Evolutionary conservation across 2,329 filamentous ascomycete species (phyloP).

Genomic region (Fusarium sp.): DNA sequence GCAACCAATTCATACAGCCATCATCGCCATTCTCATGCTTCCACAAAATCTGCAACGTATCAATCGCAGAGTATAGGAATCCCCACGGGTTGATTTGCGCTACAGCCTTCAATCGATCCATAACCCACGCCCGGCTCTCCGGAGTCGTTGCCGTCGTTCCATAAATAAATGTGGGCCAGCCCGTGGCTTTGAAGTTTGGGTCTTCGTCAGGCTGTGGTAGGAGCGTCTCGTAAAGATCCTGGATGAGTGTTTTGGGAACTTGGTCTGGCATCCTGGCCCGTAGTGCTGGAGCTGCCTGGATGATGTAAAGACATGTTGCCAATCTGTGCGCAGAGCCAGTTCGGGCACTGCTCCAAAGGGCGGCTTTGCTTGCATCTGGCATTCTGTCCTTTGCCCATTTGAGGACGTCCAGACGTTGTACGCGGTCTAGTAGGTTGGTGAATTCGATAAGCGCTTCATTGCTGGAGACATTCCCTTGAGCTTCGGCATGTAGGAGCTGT

Average conservation of each 20-base stretch:
- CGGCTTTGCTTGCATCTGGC: constrained; percentile 45
- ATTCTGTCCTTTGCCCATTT: constrained; percentile 50
- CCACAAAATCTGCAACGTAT: constrained; percentile 55
- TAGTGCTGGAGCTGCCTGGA: constrained; percentile 49
- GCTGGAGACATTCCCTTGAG: constrained; percentile 31
- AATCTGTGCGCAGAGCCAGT: constrained; percentile 53
- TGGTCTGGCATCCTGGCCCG: constrained; percentile 29
- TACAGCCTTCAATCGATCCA: constrained; percentile 53
- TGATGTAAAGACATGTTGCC: constrained; percentile 54
- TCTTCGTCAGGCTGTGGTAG: constrained; percentile 57
- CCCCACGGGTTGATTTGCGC: constrained; percentile 55
- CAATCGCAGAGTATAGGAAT: constrained; percentile 56
- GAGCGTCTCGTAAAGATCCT: constrained; percentile 58
- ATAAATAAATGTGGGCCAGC: constrained; percentile 64
- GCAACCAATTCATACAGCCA: constrained; percentile 50
- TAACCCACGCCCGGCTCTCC: constrained; percentile 55
- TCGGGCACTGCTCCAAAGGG: constrained; percentile 47
- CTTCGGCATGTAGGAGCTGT: constrained; percentile 45
- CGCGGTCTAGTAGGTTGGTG: constrained; percentile 46
- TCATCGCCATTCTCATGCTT: constrained; percentile 43
- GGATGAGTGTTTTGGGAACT: constrained; percentile 47
- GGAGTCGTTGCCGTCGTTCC: constrained; percentile 58
- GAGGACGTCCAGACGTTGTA: constrained; percentile 50
- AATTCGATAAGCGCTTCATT: constrained; percentile 40
- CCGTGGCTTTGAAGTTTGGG: constrained; percentile 62